A percentile compares a stretch with the other conserved stretches of the same genome.
Evolutionary conservation across 352 stramenopile genomes (phyloP).

Genomic region (Pythium phragmiticola): DNA sequence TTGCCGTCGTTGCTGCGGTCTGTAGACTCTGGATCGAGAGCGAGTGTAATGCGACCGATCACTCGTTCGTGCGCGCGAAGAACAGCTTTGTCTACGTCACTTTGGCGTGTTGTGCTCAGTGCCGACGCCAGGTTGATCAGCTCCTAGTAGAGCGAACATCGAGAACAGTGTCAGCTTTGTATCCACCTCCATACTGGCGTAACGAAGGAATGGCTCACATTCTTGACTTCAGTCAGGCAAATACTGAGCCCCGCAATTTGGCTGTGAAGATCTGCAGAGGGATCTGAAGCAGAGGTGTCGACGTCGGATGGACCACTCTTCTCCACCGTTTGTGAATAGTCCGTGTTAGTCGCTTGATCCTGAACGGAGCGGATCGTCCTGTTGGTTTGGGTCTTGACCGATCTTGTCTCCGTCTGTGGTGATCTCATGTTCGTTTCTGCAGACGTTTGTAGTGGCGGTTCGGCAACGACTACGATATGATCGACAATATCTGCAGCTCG

Average conservation of each 20-base stretch:
- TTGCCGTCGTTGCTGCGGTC: neutral
- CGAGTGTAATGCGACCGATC: neutral
- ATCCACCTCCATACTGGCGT: neutral
- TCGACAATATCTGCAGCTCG: neutral
- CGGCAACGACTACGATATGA: neutral
- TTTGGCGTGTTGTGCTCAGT: slow-evolving; percentile 2
- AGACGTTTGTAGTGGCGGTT: neutral
- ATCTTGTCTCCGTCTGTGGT: neutral
- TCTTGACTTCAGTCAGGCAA: slow-evolving; percentile 13
- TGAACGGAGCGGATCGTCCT: slow-evolving; percentile 3
- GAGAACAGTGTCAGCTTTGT: neutral
- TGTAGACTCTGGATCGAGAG: neutral
- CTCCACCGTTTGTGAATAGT: slow-evolving; percentile 3
- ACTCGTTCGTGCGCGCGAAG: slow-evolving; percentile 6
- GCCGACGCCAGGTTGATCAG: slow-evolving; percentile 4
- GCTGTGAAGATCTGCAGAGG: neutral
- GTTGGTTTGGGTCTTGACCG: slow-evolving; percentile 15
- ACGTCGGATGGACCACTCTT: neutral
- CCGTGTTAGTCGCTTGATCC: slow-evolving; percentile 17
- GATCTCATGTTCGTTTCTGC: neutral
- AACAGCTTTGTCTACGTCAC: slow-evolving; percentile 12
- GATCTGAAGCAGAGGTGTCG: neutral
- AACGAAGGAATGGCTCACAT: neutral
- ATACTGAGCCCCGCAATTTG: slow-evolving; percentile 1
- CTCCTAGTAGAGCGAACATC: slow-evolving; percentile 3